Conservation (phyloP, 331 rosid species). For the Acacia concinna region DNA sequence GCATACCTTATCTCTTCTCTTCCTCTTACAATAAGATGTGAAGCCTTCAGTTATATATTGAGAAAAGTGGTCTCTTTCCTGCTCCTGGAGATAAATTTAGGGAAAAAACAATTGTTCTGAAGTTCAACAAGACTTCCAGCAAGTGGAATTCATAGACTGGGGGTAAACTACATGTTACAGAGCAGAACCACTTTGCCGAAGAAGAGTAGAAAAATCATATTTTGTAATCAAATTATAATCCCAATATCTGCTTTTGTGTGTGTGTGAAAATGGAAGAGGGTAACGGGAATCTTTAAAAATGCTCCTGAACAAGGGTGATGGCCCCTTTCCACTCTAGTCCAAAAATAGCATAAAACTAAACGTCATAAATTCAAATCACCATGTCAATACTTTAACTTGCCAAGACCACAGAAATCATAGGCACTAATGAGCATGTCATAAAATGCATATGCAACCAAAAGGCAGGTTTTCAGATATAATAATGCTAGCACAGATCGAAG, state of each 20-base stretch:
- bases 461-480: background rate
- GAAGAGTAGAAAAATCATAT: constrained; percentile 1
- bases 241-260: background rate
- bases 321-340: background rate
- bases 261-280: background rate
- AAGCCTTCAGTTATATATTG: constrained; percentile 92
- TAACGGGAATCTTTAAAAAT: background rate
- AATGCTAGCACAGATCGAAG: background rate
- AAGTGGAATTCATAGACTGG: background rate
- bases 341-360: background rate
- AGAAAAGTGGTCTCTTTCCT: constrained; percentile 89
- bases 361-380: background rate
- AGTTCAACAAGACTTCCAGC: constrained; percentile 11
- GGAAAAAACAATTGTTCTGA: constrained; percentile 14
- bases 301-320: background rate
- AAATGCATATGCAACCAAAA: constrained; percentile 2
- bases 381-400: background rate
- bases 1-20: constrained; percentile 95
- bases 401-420: background rate
- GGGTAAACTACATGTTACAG: background rate
- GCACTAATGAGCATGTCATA: constrained; percentile 7
- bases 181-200: background rate
- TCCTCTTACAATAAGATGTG: constrained; percentile 93
- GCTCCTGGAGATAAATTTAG: constrained; percentile 61
- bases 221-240: background rate